These are phyloP conservation scores for Penicillium olsonii DNA, from an alignment of 2,329 filamentous ascomycete genomes.

Conservation along the genomic window DNA sequence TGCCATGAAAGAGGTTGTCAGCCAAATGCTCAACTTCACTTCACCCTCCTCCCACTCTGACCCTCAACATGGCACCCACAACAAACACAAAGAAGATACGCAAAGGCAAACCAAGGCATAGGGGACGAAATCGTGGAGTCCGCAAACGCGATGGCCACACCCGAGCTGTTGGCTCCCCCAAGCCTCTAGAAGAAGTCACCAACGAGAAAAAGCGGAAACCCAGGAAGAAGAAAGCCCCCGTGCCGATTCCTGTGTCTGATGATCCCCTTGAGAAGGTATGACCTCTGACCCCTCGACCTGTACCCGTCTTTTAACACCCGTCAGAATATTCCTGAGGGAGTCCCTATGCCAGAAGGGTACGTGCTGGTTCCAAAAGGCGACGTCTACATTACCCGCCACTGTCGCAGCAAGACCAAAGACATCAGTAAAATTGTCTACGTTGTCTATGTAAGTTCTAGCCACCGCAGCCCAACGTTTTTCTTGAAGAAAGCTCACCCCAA, in stretches of 20 bases:
- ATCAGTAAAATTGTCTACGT: constrained; percentile 34
- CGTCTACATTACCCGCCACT: constrained; percentile 47
- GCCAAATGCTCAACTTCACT: neutral
- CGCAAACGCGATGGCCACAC: constrained; percentile 5
- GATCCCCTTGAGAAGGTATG: constrained; percentile 33
- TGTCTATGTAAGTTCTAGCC: constrained; percentile 36
- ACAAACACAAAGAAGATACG: constrained; percentile 8
- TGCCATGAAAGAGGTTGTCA: neutral
- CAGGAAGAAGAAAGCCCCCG: constrained; percentile 6
- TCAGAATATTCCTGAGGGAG: constrained; percentile 36
- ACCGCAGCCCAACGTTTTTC: neutral
- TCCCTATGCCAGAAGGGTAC: constrained; percentile 35
- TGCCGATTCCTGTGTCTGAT: constrained; percentile 21
- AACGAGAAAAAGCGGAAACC: constrained; percentile 4
- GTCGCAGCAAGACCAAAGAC: constrained; percentile 39
- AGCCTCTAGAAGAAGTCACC: constrained; percentile 4
- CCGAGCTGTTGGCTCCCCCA: neutral
- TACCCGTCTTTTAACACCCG: neutral
- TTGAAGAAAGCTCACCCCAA: constrained; percentile 3
- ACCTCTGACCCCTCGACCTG: no score
- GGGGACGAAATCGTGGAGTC: constrained; percentile 11
- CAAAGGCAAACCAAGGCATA: constrained; percentile 5
- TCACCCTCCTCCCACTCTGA: neutral
- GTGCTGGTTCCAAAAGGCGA: constrained; percentile 46
- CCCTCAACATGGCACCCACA: constrained; percentile 17